A percentile compares a stretch with the other conserved stretches of the same genome.
Conservation (phyloP, 331 rosid genomes). For the Rosa hybrid region DNA sequence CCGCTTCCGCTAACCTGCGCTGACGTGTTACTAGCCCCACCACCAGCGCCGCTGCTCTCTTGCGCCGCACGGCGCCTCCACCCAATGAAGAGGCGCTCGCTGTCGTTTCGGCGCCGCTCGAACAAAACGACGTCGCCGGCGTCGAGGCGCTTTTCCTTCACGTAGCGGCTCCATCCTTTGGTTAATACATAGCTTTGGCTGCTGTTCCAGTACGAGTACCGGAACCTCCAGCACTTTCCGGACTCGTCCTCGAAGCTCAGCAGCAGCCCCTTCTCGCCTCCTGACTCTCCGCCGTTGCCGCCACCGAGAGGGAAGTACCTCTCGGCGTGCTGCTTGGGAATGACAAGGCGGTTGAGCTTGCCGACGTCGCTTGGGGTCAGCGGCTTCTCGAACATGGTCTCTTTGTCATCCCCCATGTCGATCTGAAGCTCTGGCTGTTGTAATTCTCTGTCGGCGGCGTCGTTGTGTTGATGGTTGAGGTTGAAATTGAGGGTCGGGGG, state of each 20-base stretch:
- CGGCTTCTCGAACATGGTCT: conserved; percentile 86
- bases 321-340: conserved; percentile 90
- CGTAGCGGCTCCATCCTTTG: conserved; percentile 96
- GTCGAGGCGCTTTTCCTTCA: conserved; percentile 77
- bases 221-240: conserved; percentile 83
- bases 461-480: conserved; percentile 31
- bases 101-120: conserved; percentile 45
- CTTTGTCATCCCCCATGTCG: conserved; percentile 33
- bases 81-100: conserved; percentile 53
- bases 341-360: conserved; percentile 86
- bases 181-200: conserved; percentile 95
- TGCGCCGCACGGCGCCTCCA: conserved; percentile 49
- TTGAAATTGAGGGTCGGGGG: conserved; percentile 34
- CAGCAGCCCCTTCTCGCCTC: conserved; percentile 41
- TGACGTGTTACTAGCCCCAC: background rate
- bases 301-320: conserved; percentile 67
- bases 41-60: background rate
- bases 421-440: background rate
- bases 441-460: conserved; percentile 11
- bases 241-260: conserved; percentile 88
- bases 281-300: conserved; percentile 28
- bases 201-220: conserved; percentile 96
- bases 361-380: conserved; percentile 96
- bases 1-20: conserved; percentile 22
- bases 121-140: conserved; percentile 90